Base-by-base conservation (phyloP, 192 early-diverging fungal species). In the Linnemannia hyalina region DNA sequence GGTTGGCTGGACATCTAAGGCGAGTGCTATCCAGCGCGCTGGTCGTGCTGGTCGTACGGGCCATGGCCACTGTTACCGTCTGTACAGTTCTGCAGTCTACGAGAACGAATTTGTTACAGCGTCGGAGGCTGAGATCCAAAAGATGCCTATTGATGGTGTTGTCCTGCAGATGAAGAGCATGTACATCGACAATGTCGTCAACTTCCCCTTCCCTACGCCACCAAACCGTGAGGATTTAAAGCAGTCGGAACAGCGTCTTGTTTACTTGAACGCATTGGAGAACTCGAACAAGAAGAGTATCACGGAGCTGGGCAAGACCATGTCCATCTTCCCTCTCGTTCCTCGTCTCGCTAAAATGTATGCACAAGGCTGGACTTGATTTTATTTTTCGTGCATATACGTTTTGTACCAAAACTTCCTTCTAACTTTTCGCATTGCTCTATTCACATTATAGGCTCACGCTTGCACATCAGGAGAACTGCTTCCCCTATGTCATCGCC, bases 161-260 rank as follows among this genome's bases (percentile, higher is more conserved):
- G 96, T 99, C 11, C 90, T 99, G 65, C 96, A 96, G 80, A 99
- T 99, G 98, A 99, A 99, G 90, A 89, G 94, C 23, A 99, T 99
- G 98, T 94, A 95, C 76, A 96, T 99, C 78, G 94, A 97, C 75
- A 96, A 96, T 75, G 97, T 99, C 11, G 90, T 94, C 78, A 97
- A 97, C 80, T 99, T 99, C 87, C 99, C 99, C 42, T 99, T 99
- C 90, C 98, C 98, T 9, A 99, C 98, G 13, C 96, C 97, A 44
- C 99, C 99, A 44, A 93, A 92, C 46, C 86, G 91, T 9, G 83
- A 93, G 4, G 93, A 94, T 49, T 89, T 99, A 75, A 82, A 82
- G 18, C 91, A 95, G 55, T 97, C 98, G 11, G 97, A 99, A 88
- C 94, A 94, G 52, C 77, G 95, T 73, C 89, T 99, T 82, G 86